These are phyloP conservation scores for Dactylellina cionopaga DNA, from an alignment of 2,329 filamentous ascomycete genomes.

Conservation along the genomic window DNA sequence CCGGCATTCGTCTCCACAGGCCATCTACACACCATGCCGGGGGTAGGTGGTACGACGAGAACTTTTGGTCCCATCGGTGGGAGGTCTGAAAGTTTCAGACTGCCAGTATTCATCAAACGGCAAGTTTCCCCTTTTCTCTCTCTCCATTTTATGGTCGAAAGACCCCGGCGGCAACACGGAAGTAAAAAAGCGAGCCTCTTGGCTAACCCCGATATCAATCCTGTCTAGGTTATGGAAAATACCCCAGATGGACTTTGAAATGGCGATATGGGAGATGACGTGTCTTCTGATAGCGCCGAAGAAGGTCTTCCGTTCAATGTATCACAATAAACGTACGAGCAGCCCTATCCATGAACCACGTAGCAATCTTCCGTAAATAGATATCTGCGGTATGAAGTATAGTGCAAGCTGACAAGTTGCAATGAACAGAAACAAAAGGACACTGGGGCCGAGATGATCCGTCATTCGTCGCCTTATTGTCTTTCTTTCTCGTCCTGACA, in stretches of 20 bases:
- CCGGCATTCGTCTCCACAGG: conserved; percentile 42
- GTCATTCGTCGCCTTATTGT: conserved; percentile 75
- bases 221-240: conserved; percentile 71
- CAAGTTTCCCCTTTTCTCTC: not conserved
- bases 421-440: conserved; percentile 71
- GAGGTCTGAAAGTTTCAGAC: conserved; percentile 44
- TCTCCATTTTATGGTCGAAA: not conserved
- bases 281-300: conserved; percentile 74
- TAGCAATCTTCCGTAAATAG: no score
- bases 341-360: not conserved
- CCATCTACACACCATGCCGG: conserved; percentile 49
- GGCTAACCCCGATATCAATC: conserved; percentile 20
- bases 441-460: conserved; percentile 76
- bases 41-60: conserved; percentile 34
- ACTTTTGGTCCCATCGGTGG: conserved; percentile 46
- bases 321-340: conserved; percentile 70
- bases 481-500: conserved; percentile 71
- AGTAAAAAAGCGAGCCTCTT: not conserved
- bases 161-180: no score
- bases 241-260: conserved; percentile 78
- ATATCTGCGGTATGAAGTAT: no score
- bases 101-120: conserved; percentile 49
- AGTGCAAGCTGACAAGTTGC: conserved; percentile 29
- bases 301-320: conserved; percentile 76
- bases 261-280: conserved; percentile 78